A percentile compares a stretch with the other conserved stretches of the same genome.
Evolutionary conservation across 768 basidiomycete genomes (phyloP).

Genomic region (Naematelia encephala): DNA sequence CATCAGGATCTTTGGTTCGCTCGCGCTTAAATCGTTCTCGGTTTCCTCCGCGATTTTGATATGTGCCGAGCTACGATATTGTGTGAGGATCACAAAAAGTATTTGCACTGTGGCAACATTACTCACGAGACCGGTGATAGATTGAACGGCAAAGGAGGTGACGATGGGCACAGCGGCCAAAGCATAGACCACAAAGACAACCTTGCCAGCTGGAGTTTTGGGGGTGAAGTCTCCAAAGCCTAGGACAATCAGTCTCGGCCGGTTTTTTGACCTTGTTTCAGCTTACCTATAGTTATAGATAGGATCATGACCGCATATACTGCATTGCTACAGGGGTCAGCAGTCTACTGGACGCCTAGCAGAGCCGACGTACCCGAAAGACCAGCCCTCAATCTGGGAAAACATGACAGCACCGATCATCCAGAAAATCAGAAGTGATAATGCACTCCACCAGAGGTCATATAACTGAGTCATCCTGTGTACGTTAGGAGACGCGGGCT

Average conservation of each 20-base stretch:
- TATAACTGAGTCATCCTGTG: constrained; percentile 37
- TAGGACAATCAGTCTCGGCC: background rate
- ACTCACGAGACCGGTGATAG: constrained; percentile 41
- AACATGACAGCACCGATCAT: constrained; percentile 49
- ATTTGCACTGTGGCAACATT: no score
- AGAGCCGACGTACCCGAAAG: constrained; percentile 29
- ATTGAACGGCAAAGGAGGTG: constrained; percentile 49
- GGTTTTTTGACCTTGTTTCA: background rate
- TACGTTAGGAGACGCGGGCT: constrained; percentile 1
- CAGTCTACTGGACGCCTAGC: no score
- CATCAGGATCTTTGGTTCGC: constrained; percentile 13
- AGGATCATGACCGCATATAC: constrained; percentile 46
- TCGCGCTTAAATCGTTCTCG: constrained; percentile 18
- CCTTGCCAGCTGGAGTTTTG: constrained; percentile 30
- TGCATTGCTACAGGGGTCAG: constrained; percentile 25
- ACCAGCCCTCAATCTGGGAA: constrained; percentile 48
- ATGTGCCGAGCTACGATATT: constrained; percentile 32
- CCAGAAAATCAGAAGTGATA: constrained; percentile 48
- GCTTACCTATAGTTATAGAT: constrained; percentile 30
- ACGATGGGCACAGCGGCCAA: constrained; percentile 50
- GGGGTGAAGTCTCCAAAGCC: constrained; percentile 50
- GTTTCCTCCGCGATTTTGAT: constrained; percentile 18
- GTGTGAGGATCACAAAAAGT: constrained; percentile 1
- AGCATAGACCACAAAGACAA: constrained; percentile 49
- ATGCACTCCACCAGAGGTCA: constrained; percentile 41